These are phyloP conservation scores for Rhododendron molle DNA, from an alignment of 148 eudicot species.

Conservation along the genomic window DNA sequence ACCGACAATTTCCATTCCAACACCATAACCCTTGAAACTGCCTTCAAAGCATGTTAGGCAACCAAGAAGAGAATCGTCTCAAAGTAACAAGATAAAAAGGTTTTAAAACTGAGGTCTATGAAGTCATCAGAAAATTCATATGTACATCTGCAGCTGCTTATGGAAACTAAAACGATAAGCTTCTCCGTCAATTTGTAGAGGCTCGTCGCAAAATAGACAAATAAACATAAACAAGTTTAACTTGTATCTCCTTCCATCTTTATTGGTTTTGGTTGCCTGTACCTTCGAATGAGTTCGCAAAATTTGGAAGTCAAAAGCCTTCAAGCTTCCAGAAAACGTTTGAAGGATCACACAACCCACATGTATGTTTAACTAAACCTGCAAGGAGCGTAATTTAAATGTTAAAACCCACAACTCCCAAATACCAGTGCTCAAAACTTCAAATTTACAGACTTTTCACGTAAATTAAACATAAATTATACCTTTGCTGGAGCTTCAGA, in stretches of 20 bases:
- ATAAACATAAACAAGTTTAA: neutral
- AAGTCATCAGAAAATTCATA: slow-evolving; percentile 9
- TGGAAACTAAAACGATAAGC: slow-evolving; percentile 12
- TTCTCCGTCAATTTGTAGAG: neutral
- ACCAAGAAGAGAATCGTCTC: neutral
- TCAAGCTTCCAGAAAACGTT: slow-evolving; percentile 13
- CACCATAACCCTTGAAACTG: neutral
- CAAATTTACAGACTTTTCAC: neutral
- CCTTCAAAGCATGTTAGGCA: slow-evolving; percentile 6
- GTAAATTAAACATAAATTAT: neutral
- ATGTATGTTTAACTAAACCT: slow-evolving; percentile 18
- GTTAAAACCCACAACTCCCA: neutral
- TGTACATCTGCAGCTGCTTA: slow-evolving; percentile 19
- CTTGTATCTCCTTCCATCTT: slow-evolving; percentile 18
- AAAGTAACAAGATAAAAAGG: neutral
- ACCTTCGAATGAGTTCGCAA: slow-evolving; percentile 20
- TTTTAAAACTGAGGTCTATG: slow-evolving; percentile 1
- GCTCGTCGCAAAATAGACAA: slow-evolving; percentile 8
- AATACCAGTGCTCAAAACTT: neutral
- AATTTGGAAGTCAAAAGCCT: slow-evolving; percentile 14
- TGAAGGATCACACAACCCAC: slow-evolving; percentile 6
- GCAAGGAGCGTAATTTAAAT: slow-evolving; percentile 11
- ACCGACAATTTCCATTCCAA: neutral
- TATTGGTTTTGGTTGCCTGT: slow-evolving; percentile 17
- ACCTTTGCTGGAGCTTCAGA: slow-evolving; percentile 32